phyloP scores from a whole-genome alignment of 495 filamentous ascomycete genomes.

The Polyplosphaeria fusca region DNA sequence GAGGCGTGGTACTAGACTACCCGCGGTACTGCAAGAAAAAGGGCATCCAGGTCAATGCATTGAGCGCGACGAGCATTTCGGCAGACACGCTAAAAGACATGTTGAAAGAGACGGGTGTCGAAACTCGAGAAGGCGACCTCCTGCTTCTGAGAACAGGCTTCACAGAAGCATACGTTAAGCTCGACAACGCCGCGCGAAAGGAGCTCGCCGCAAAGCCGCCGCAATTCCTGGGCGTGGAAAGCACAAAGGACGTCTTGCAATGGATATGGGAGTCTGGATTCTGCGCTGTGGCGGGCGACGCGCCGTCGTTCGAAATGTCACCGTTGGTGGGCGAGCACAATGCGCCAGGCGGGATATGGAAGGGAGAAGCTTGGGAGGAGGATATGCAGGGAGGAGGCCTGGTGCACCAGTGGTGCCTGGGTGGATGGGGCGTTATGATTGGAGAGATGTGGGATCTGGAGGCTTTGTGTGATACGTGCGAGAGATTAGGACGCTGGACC shows the following conservation, averaged over 20 bases:
- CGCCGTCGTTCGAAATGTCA: constrained; percentile 26
- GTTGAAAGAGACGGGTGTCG: constrained; percentile 48
- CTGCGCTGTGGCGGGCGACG: constrained; percentile 21
- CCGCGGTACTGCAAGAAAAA: constrained; percentile 18
- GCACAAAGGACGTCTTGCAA: constrained; percentile 44
- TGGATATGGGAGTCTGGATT: constrained; percentile 40
- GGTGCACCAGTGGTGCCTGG: constrained; percentile 26
- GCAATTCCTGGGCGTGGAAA: constrained; percentile 51
- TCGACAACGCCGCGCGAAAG: constrained; percentile 38
- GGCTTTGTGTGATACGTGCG: constrained; percentile 4
- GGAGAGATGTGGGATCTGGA: constrained; percentile 36
- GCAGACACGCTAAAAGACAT: constrained; percentile 41
- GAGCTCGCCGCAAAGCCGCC: constrained; percentile 40
- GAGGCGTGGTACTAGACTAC: constrained; percentile 49
- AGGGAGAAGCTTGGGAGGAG: constrained; percentile 25
- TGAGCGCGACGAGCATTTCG: constrained; percentile 3
- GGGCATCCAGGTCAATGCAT: constrained; percentile 20
- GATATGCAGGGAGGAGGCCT: constrained; percentile 29
- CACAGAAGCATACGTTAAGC: constrained; percentile 40
- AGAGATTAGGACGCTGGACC: constrained; percentile 11
- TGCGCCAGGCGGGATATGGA: constrained; percentile 20
- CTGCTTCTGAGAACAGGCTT: constrained; percentile 54
- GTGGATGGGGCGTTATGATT: constrained; percentile 30
- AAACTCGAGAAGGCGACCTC: constrained; percentile 54
- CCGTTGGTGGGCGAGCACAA: constrained; percentile 26